Evolutionary conservation across 2,329 filamentous ascomycete genomes (phyloP).

Genomic region (Volutella citrinella): DNA sequence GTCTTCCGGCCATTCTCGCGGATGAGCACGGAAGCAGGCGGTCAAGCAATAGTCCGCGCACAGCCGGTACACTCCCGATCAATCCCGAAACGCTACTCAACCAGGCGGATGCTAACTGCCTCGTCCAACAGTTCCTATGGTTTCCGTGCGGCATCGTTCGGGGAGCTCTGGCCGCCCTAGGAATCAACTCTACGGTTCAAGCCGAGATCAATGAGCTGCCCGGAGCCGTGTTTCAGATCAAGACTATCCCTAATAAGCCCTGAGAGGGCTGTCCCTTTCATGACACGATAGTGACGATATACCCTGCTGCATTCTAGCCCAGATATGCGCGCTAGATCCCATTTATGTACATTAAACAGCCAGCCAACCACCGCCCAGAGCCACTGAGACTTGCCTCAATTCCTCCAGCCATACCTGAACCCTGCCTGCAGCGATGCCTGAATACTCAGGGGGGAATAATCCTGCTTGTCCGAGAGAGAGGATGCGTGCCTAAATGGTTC

Average conservation of each 20-base stretch:
- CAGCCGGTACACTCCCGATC: slow-evolving; percentile 65
- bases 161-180: slow-evolving; percentile 87
- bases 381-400: background rate
- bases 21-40: slow-evolving; percentile 80
- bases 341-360: slow-evolving; percentile 14
- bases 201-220: slow-evolving; percentile 87
- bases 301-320: too few species aligned
- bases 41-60: slow-evolving; percentile 69
- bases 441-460: slow-evolving; percentile 9
- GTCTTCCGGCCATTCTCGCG: slow-evolving; percentile 82
- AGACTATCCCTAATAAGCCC: slow-evolving; percentile 67
- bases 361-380: slow-evolving; percentile 16
- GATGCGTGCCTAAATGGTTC: slow-evolving; percentile 23
- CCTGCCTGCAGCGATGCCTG: slow-evolving; percentile 19
- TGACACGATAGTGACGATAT: too few species aligned
- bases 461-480: too few species aligned
- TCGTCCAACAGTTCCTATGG: slow-evolving; percentile 72
- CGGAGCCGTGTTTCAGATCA: slow-evolving; percentile 91
- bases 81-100: slow-evolving; percentile 2
- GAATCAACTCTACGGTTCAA: slow-evolving; percentile 86
- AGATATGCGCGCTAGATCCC: slow-evolving; percentile 14
- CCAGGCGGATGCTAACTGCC: slow-evolving; percentile 10
- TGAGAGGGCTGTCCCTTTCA: slow-evolving; percentile 16
- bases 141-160: slow-evolving; percentile 92
- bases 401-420: slow-evolving; percentile 11